Percentiles rank a stretch among this genome's conserved stretches.
Evolutionary conservation across 2,329 filamentous ascomycete species (phyloP).

Genomic region (Dendryphion nanum): DNA sequence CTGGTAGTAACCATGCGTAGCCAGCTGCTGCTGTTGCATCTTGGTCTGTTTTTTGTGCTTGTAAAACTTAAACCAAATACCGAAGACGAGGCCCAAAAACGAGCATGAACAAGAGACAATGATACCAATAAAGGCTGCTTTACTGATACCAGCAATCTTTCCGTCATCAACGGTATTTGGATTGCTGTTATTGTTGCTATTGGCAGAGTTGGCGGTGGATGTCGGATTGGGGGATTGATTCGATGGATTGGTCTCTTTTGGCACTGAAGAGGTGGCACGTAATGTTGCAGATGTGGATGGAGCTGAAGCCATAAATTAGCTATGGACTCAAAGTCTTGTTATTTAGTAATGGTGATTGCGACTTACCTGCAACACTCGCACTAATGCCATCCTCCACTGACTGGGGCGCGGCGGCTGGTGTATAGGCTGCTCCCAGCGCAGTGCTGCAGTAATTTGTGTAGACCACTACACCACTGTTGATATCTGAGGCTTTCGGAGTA

Average conservation of each 20-base stretch:
- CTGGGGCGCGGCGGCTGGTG: conserved; percentile 5
- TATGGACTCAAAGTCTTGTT: no score
- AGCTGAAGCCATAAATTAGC: no score
- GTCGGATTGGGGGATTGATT: no score
- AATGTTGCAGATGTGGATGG: no score
- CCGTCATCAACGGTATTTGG: conserved; percentile 2
- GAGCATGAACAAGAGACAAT: conserved; percentile 10
- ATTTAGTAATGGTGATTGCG: no score
- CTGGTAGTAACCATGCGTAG: background rate
- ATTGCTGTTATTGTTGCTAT: background rate
- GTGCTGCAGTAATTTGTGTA: conserved; percentile 13
- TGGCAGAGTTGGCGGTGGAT: no score
- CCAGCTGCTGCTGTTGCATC: conserved; percentile 3
- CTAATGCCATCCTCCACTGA: background rate
- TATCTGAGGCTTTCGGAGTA: conserved; percentile 6
- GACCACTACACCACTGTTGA: conserved; percentile 8
- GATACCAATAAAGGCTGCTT: conserved; percentile 13
- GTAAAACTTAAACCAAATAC: conserved; percentile 14
- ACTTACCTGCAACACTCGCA: no score
- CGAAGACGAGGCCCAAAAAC: conserved; percentile 11
- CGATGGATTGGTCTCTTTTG: no score
- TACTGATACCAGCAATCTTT: conserved; percentile 13
- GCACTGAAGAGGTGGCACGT: no score
- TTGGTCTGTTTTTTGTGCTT: conserved; percentile 12
- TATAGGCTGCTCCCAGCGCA: conserved; percentile 11